Percentiles rank a stretch among this genome's conserved stretches.
These are phyloP conservation scores for Nitzschia palea DNA, from an alignment of 108 stramenopile species.

Conservation along the genomic window DNA sequence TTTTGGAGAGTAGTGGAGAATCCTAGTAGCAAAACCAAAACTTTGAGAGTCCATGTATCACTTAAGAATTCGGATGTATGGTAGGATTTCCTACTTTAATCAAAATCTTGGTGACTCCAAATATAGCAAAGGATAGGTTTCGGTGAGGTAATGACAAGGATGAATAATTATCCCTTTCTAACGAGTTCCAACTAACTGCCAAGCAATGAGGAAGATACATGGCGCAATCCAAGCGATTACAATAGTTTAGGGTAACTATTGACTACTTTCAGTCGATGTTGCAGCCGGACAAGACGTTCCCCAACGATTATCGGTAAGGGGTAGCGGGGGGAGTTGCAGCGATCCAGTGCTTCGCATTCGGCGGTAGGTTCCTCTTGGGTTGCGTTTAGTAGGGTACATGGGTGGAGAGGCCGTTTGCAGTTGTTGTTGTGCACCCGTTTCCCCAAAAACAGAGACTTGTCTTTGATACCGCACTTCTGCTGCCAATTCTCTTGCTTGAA, in stretches of 20 bases:
- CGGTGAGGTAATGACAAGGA: no score
- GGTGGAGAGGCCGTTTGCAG: neutral
- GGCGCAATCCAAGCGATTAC: neutral
- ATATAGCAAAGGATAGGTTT: no score
- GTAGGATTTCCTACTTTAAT: no score
- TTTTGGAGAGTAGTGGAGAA: neutral
- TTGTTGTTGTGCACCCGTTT: neutral
- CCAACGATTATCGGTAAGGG: constrained; percentile 7
- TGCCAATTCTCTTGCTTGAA: constrained; percentile 4
- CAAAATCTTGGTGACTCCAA: no score
- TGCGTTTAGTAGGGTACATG: neutral
- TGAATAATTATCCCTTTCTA: no score
- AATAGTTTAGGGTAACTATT: neutral
- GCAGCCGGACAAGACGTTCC: neutral
- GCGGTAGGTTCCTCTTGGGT: neutral
- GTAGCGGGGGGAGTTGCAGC: neutral
- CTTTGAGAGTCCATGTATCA: no score
- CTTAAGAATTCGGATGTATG: no score
- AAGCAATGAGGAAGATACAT: neutral
- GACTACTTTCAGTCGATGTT: neutral
- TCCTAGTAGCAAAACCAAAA: neutral
- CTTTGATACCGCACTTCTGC: constrained; percentile 19
- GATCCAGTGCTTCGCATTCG: neutral
- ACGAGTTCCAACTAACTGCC: no score
- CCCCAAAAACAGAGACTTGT: constrained; percentile 7